These are phyloP conservation scores for Hericium erinaceus DNA, from an alignment of 768 basidiomycete species.

Conservation along the genomic window DNA sequence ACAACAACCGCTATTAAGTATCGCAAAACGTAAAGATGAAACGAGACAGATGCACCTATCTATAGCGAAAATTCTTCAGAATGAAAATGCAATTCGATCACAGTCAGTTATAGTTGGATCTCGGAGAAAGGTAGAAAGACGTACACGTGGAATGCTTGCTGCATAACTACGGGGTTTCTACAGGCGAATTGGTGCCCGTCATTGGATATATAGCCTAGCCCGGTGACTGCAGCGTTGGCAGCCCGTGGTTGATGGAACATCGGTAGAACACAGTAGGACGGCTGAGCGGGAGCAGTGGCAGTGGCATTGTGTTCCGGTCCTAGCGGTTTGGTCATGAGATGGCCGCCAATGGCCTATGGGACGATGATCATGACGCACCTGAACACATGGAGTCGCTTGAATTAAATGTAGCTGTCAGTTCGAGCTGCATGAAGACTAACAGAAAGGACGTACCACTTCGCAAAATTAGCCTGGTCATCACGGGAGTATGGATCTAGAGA, in stretches of 20 bases:
- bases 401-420: not conserved
- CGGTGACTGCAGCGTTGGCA: constrained; percentile 18
- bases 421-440: not conserved
- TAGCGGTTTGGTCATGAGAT: constrained; percentile 12
- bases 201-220: constrained; percentile 38
- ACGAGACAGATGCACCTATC: constrained; percentile 28
- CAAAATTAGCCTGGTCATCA: constrained; percentile 44
- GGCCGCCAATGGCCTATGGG: not conserved
- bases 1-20: not conserved
- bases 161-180: constrained; percentile 41
- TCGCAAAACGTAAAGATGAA: not conserved
- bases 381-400: constrained; percentile 41
- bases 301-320: constrained; percentile 42
- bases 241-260: constrained; percentile 38
- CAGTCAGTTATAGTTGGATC: not conserved
- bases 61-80: constrained; percentile 43
- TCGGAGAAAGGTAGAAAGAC: constrained; percentile 12
- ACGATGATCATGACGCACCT: constrained; percentile 22
- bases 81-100: not conserved
- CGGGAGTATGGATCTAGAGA: constrained; percentile 46
- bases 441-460: constrained; percentile 35
- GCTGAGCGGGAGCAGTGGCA: constrained; percentile 29
- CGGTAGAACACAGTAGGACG: constrained; percentile 46
- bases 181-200: constrained; percentile 51
- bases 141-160: constrained; percentile 53